Conservation (phyloP, 139 green algal genomes). For the Asterochloris erici region DNA sequence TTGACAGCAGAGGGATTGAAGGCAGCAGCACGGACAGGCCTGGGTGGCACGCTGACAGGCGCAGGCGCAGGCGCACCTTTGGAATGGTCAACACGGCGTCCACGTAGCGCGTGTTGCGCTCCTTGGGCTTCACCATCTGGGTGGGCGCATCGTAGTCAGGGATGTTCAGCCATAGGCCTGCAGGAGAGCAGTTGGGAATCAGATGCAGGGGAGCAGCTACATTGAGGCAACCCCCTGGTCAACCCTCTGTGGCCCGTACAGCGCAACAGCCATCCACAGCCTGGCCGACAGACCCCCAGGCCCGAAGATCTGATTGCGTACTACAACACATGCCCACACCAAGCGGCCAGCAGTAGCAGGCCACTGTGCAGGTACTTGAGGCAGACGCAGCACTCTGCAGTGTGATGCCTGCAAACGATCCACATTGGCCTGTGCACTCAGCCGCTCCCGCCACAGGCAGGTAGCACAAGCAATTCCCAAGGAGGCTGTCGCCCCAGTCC, state of each 20-base stretch:
- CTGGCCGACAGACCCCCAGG: too few species aligned
- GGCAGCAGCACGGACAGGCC: too few species aligned
- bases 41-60: too few species aligned
- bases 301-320: too few species aligned
- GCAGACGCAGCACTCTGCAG: background rate
- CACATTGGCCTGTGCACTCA: background rate
- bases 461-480: background rate
- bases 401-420: background rate
- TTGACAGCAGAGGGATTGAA: too few species aligned
- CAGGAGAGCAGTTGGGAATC: background rate
- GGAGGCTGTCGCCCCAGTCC: too few species aligned
- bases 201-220: background rate
- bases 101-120: conserved; percentile 94
- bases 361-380: too few species aligned
- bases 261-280: too few species aligned
- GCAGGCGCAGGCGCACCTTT: conserved; percentile 47
- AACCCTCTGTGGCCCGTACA: too few species aligned
- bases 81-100: conserved; percentile 94
- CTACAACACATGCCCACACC: too few species aligned
- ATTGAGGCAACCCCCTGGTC: background rate
- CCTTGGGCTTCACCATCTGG: conserved; percentile 95
- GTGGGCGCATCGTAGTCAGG: conserved; percentile 97
- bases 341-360: too few species aligned
- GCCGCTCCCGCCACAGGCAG: background rate
- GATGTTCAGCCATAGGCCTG: conserved; percentile 96